Percentiles rank a stretch among this genome's conserved stretches.
phyloP scores from a whole-genome alignment of 768 basidiomycete genomes.

The Auriscalpium vulgare region DNA sequence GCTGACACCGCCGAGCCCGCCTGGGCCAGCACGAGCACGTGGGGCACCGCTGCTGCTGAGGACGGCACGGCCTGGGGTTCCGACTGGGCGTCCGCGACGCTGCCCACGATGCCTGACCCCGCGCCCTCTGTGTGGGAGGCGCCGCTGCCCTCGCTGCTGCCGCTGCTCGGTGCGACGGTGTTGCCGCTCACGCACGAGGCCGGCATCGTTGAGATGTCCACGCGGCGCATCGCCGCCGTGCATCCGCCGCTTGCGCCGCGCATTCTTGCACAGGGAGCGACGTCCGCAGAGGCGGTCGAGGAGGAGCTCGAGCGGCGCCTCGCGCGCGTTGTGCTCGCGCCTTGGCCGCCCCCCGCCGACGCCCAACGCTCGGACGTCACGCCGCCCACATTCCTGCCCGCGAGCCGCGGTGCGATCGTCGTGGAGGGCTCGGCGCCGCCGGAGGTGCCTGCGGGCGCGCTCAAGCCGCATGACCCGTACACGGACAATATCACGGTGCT shows the following conservation, averaged over 20 bases:
- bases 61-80: neutral
- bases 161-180: slow-evolving; percentile 45
- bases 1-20: neutral
- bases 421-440: slow-evolving; percentile 12
- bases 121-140: slow-evolving; percentile 7
- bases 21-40: slow-evolving; percentile 4
- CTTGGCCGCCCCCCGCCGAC: slow-evolving; percentile 40
- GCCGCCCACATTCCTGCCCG: slow-evolving; percentile 26
- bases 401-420: slow-evolving; percentile 31
- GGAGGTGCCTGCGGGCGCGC: slow-evolving; percentile 6
- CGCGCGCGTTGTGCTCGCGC: slow-evolving; percentile 43
- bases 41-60: neutral
- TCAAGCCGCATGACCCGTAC: slow-evolving; percentile 38
- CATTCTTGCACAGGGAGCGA: slow-evolving; percentile 8
- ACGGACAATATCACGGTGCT: slow-evolving; percentile 55
- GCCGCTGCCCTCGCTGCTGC: slow-evolving; percentile 21
- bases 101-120: neutral
- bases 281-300: slow-evolving; percentile 31
- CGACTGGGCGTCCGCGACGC: neutral
- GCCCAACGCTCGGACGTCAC: slow-evolving; percentile 24
- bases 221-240: slow-evolving; percentile 47
- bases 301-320: slow-evolving; percentile 38
- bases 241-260: slow-evolving; percentile 27
- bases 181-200: slow-evolving; percentile 56
- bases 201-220: slow-evolving; percentile 59